phyloP scores from a whole-genome alignment of 2,329 filamentous ascomycete species.

The Lojkania enalia region DNA sequence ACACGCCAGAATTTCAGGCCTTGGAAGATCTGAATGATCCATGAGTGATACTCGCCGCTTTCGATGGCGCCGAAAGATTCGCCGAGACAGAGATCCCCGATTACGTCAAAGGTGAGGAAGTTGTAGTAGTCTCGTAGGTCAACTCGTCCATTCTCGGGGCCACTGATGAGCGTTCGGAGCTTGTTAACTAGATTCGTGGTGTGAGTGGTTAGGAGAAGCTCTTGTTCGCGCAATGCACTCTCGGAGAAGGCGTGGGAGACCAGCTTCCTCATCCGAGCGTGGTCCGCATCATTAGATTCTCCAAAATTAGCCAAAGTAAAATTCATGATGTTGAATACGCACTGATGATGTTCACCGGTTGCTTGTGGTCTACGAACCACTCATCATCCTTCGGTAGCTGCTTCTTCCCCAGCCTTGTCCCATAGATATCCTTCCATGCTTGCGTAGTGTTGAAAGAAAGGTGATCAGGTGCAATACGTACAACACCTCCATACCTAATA shows the following conservation, averaged over 20 bases:
- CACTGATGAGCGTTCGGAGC: slow-evolving; percentile 3
- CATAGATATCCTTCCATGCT: slow-evolving; percentile 22
- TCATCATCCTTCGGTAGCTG: slow-evolving; percentile 4
- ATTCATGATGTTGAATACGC: not conserved
- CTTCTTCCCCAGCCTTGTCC: slow-evolving; percentile 3
- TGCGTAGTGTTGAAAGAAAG: slow-evolving; percentile 14
- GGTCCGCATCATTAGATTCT: slow-evolving; percentile 22
- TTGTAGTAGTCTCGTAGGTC: slow-evolving; percentile 14
- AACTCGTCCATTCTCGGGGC: slow-evolving; percentile 7
- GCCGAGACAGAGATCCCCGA: slow-evolving; percentile 26
- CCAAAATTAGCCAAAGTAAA: too few species aligned
- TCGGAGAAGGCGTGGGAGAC: slow-evolving; percentile 44
- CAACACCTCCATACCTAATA: slow-evolving; percentile 18
- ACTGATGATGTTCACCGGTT: slow-evolving; percentile 9
- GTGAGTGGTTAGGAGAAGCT: slow-evolving; percentile 23
- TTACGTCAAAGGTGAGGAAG: slow-evolving; percentile 20
- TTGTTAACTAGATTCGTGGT: slow-evolving; percentile 6
- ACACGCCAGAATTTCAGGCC: slow-evolving; percentile 6
- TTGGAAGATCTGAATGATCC: slow-evolving; percentile 7
- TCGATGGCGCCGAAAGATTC: slow-evolving; percentile 14
- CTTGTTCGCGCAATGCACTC: slow-evolving; percentile 41
- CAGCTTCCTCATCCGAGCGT: slow-evolving; percentile 31
- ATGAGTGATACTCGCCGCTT: not conserved
- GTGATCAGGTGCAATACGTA: slow-evolving; percentile 18
- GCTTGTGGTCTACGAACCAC: slow-evolving; percentile 7